Percentiles rank a stretch among this genome's conserved stretches.
phyloP scores from a whole-genome alignment of 441 rosid species.

The Jatropha multifida region DNA sequence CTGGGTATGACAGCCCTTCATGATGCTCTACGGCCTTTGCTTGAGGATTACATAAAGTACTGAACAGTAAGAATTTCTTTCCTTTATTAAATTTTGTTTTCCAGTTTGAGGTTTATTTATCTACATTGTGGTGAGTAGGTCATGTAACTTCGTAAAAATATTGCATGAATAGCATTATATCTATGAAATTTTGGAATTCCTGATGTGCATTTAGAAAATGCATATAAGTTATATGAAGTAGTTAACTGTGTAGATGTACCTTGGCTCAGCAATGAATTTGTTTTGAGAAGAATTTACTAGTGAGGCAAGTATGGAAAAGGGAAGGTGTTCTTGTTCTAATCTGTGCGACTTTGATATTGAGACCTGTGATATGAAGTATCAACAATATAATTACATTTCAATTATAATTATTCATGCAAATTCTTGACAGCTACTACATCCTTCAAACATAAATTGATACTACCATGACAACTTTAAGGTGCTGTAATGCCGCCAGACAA shows the following conservation, averaged over 20 bases:
- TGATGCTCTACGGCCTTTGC: slow-evolving; percentile 63
- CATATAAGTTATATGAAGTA: neutral
- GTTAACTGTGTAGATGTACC: neutral
- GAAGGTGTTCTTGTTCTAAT: neutral
- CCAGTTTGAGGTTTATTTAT: neutral
- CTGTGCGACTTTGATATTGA: neutral
- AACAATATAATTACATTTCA: neutral
- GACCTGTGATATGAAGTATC: neutral
- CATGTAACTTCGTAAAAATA: neutral
- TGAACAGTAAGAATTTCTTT: slow-evolving; percentile 49
- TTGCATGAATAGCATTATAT: neutral
- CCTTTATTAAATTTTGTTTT: slow-evolving; percentile 1
- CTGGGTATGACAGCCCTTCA: slow-evolving; percentile 84
- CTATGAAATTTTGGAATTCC: neutral
- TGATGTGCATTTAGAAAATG: neutral
- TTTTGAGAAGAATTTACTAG: neutral
- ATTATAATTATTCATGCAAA: neutral
- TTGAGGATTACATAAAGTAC: slow-evolving; percentile 57
- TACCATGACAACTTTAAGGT: neutral
- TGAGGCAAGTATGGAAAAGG: neutral
- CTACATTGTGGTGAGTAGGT: neutral
- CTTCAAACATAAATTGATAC: neutral
- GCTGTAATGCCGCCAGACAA: too few relatives aligned
- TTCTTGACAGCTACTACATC: neutral
- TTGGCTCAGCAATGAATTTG: neutral